phyloP scores from a whole-genome alignment of 1,139 yeast genomes.

The Geotrichum histeridarum region DNA sequence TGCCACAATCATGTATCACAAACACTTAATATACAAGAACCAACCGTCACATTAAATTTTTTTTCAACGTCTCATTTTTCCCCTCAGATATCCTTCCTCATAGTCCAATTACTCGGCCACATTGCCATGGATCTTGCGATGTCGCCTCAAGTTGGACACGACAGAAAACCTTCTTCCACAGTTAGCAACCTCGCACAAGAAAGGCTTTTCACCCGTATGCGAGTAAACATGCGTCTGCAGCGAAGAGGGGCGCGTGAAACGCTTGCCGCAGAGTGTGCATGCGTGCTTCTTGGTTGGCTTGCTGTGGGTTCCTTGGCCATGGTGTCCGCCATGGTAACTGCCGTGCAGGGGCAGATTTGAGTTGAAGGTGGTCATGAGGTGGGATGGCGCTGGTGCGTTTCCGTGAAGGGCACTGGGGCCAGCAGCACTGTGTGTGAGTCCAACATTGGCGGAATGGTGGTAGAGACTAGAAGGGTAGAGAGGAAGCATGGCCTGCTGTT shows the following conservation, averaged over 20 bases:
- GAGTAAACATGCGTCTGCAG: conserved; percentile 74
- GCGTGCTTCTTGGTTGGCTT: conserved; percentile 36
- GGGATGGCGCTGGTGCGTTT: conserved; percentile 13
- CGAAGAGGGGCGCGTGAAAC: conserved; percentile 76
- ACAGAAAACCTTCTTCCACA: conserved; percentile 75
- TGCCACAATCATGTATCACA: no score
- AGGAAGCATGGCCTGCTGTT: conserved; percentile 4
- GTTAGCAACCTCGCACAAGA: conserved; percentile 56
- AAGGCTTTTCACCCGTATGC: conserved; percentile 85
- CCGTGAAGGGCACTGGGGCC: not conserved
- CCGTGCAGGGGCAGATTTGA: conserved; percentile 19
- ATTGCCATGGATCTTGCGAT: conserved; percentile 53
- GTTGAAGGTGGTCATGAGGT: conserved; percentile 32
- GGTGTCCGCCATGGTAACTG: no score
- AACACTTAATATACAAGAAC: no score
- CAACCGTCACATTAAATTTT: no score
- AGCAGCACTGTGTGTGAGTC: not conserved
- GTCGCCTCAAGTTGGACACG: conserved; percentile 75
- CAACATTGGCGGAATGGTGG: no score
- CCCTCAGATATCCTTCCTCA: no score
- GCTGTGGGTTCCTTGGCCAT: conserved; percentile 19
- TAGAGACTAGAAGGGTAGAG: not conserved
- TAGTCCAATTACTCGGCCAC: no score
- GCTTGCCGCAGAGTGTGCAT: conserved; percentile 69
- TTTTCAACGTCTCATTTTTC: no score